Evolutionary conservation across 257 asterid species (phyloP), one percentile per base, ranked within the genome.

Genomic region (Thymus quinquecostatus): DNA sequence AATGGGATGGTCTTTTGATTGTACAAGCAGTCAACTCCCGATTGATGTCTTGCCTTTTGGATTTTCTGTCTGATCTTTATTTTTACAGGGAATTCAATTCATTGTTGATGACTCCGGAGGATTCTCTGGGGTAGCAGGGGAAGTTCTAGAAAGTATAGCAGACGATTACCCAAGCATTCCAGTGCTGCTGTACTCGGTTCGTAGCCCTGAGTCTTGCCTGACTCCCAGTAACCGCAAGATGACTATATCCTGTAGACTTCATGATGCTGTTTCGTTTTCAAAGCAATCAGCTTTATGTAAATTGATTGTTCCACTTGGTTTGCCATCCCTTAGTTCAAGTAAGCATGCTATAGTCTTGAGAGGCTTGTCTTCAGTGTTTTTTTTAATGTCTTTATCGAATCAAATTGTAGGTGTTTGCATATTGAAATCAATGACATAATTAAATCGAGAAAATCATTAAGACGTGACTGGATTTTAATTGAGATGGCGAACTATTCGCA

Each of bases 151-250:
- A 84, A 89, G 75, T 72, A 89, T 94, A 81, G 96, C 95, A 8
- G 98, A 94, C 78, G 97, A 94, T 78, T 91, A 87, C 80, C 54
- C 95, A n/a, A 91, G 86, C 69, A 69, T 94, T 56, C 98, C 98
- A 0, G 85, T 94, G 74, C 79, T 94, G 59, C 87, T 91, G 21
- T 94, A 91, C 77, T 78, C 83, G 82, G 88, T 82, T 38, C 95
- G 83, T 45, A 66, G 84, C 63, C 95, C 97, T 60, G 75, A 69
- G 79, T 74, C 76, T 54, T 69, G 34, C 70, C 51, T 45, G 61
- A 84, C 77, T 74, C 50, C 85, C 70, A 76, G 57, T 75, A 85
- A 84, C 75, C 89, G 82, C 75, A 91, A 86, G 75, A 76, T 36
- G 78, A 69, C 82, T 47, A 60, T 93, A 61, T 82, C 87, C 34